Evolutionary conservation across 2,329 filamentous ascomycete genomes (phyloP).

Genomic region (Neofusicoccum sp.): DNA sequence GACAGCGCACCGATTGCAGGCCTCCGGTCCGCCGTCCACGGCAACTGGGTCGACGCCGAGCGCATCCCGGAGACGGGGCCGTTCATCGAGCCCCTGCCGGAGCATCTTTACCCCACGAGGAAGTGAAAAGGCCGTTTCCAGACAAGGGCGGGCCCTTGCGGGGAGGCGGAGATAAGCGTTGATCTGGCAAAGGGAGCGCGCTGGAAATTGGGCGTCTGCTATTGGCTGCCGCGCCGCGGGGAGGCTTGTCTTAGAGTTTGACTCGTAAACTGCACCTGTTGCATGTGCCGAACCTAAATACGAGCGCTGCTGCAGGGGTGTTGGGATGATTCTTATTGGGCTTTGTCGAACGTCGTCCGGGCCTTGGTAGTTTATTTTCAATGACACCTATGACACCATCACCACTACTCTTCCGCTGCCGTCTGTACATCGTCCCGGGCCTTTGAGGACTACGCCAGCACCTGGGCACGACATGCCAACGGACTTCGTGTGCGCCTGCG

Average conservation of each 20-base stretch:
- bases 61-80: conserved; percentile 2
- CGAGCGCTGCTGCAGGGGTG: neutral
- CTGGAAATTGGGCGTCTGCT: neutral
- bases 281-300: neutral
- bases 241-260: neutral
- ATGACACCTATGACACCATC: no score
- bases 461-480: neutral
- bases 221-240: neutral
- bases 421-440: no score
- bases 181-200: neutral
- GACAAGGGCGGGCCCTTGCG: neutral
- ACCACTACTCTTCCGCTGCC: no score
- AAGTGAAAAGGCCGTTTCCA: no score
- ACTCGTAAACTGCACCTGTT: neutral
- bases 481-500: neutral
- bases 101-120: neutral
- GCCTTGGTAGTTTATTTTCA: no score
- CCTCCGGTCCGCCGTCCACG: conserved; percentile 1
- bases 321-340: neutral
- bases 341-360: neutral
- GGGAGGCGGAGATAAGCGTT: neutral
- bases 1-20: neutral
- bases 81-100: neutral
- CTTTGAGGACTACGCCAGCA: no score
- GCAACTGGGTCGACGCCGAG: conserved; percentile 5